Evolutionary conservation across 768 basidiomycete species (phyloP), one percentile per base, ranked within the genome.

Genomic region (Dioszegia hungarica): DNA sequence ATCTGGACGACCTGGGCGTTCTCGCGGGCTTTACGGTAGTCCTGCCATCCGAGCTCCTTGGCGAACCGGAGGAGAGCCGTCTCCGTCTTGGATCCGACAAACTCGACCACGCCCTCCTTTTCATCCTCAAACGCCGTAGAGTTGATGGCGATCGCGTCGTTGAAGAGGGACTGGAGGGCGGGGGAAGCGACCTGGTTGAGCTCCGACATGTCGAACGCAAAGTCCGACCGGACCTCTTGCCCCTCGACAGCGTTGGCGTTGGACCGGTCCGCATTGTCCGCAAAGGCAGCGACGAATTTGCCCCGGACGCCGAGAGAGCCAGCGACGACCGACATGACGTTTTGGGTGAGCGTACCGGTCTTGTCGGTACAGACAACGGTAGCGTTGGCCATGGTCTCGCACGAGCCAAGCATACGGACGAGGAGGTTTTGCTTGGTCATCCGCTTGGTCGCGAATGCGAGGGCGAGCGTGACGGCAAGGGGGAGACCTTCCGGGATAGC

Each of bases 381-480:
- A 4, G 94, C 89, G 66, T 97, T 97, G 20, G 89, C 94, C 94
- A 98, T 98, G 0, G 91, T 98, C 78, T 99, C 95, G 77, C 94
- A 98, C 12, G 92, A 92, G 6, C 89, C 89, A 31, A 99, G 84
- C 4, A 97, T 89, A 53, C 94, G 91, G 28, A 98, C 95, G 39
- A 99, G 84, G 0, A 98, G 81, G 51, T 95, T 95, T 77, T 92
- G 88, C 69, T 86, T 83, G 9, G 93, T 89, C 95, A 98, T 98
- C n/a, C 94, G 86, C 68, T 89, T 92, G 44, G 95, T 99, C 0
- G 94, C 95, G 70, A 98, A 99, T 0, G 95, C 90, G 29, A 99
- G 80, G 0, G 95, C 95, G 44, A 99, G 83, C 0, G 94, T 97
- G 47, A 98, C 94, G 38, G 94, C 94, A 53, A 99, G 81, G 1